Evolutionary conservation across 2,329 filamentous ascomycete species (phyloP).

Genomic region (Penicillium oxalicum): DNA sequence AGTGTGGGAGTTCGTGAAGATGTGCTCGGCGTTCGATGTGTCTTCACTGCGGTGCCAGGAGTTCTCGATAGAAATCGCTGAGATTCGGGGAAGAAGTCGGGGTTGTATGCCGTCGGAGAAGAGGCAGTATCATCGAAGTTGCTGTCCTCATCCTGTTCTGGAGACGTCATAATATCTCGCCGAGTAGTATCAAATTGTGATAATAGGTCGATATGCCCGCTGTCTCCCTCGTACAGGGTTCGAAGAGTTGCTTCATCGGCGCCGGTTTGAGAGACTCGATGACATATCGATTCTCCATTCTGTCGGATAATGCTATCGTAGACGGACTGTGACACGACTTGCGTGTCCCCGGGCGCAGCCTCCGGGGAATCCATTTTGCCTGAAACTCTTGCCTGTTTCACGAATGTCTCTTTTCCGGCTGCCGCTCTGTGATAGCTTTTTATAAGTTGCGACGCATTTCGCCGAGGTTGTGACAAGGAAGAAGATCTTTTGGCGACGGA

Average conservation of each 20-base stretch:
- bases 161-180: constrained; percentile 24
- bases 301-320: constrained; percentile 37
- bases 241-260: constrained; percentile 32
- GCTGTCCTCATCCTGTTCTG: constrained; percentile 47
- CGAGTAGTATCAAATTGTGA: constrained; percentile 32
- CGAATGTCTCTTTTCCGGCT: constrained; percentile 15
- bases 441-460: constrained; percentile 18
- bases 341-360: constrained; percentile 37
- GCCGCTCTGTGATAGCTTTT: constrained; percentile 7
- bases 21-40: constrained; percentile 23
- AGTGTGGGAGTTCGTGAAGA: constrained; percentile 34
- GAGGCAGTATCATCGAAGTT: constrained; percentile 31
- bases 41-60: constrained; percentile 36
- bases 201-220: constrained; percentile 40
- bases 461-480: constrained; percentile 4
- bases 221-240: constrained; percentile 39
- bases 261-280: constrained; percentile 17
- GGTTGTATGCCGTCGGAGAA: constrained; percentile 33
- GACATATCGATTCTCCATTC: constrained; percentile 28
- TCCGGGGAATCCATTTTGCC: constrained; percentile 32
- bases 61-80: constrained; percentile 42
- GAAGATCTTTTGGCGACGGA: constrained; percentile 4
- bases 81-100: constrained; percentile 42
- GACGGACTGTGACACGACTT: constrained; percentile 42
- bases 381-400: constrained; percentile 16